These are phyloP conservation scores for Populus nigra DNA, from an alignment of 345 rosid species.

Conservation along the genomic window DNA sequence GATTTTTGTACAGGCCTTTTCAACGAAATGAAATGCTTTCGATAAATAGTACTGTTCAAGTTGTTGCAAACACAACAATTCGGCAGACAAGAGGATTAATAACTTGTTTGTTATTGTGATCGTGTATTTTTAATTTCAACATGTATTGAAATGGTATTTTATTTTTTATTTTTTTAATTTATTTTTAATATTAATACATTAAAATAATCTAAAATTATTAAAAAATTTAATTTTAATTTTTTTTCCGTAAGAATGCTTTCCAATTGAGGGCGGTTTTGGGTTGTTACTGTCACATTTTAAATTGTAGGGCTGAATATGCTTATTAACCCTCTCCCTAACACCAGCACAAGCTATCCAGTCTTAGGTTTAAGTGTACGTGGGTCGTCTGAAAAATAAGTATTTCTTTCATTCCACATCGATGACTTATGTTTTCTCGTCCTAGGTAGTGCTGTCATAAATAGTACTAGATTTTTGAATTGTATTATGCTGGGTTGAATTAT, in stretches of 20 bases:
- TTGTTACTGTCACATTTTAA: conserved; percentile 1
- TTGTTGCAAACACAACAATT: neutral
- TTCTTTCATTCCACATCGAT: neutral
- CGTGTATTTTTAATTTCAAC: too few relatives aligned
- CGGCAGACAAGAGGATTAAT: neutral
- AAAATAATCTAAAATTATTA: too few relatives aligned
- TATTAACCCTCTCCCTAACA: neutral
- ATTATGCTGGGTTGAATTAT: too few relatives aligned
- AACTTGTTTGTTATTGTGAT: too few relatives aligned
- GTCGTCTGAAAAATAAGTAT: neutral
- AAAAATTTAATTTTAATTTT: too few relatives aligned
- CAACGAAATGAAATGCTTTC: conserved; percentile 9
- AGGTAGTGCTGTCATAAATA: neutral
- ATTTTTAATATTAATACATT: too few relatives aligned
- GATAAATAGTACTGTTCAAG: neutral
- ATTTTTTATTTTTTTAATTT: too few relatives aligned
- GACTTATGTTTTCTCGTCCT: neutral
- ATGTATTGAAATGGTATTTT: too few relatives aligned
- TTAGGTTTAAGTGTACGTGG: neutral
- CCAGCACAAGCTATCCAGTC: neutral
- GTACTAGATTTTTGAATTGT: too few relatives aligned
- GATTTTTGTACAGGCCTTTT: conserved; percentile 24
- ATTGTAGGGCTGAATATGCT: neutral
- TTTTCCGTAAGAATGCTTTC: too few relatives aligned
- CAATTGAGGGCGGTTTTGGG: neutral